Base-by-base conservation (phyloP, 2,329 filamentous ascomycete genomes). In the Diaporthe vexans region DNA sequence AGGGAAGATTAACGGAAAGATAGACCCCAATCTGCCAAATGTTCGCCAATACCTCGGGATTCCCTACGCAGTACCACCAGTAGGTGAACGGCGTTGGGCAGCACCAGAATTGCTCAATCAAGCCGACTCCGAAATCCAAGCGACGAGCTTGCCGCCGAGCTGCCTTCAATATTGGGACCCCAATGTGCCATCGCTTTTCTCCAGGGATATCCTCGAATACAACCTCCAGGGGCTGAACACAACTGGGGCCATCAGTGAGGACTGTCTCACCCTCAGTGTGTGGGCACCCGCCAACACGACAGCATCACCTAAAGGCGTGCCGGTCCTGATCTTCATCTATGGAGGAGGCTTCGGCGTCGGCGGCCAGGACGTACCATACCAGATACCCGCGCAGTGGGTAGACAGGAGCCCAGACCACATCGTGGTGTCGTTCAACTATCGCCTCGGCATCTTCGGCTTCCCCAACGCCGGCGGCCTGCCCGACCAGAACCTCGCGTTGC, bases 401-500 rank as follows among this genome's bases (percentile, higher is more conserved):
- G 70, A 81, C 63, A 75, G 79, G n/a, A 77, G 77, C 7, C 78
- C 80, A 65, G 48, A 40, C 51, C 80, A 81, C 73, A 79, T 82
- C 43, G 79, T 82, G 19, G 78, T 82, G 4, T 72, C 77, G 7
- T 80, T 81, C 75, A 81, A 82, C 76, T 80, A 82, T 75, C 78
- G 80, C 35, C 68, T 79, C 56, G 78, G 79, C 74, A 79, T 82
- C 76, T 79, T 81, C 40, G 81, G 81, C 19, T 81, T 79, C 67
- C 80, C 80, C 68, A 80, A 79, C 72, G 80, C 80, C 6, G 78
- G 76, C 10, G 80, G 78, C 1, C 73, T 81, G 0, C 51, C 67
- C 13, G 67, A 77, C 11, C 80, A 83, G 59, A 91, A 91, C 74
- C 78, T 88, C 2, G 89, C 87, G 0, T 79, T 91, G 10, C 82